These are phyloP conservation scores for Pleurotus tuoliensis DNA, from an alignment of 768 basidiomycete genomes.

Conservation along the genomic window DNA sequence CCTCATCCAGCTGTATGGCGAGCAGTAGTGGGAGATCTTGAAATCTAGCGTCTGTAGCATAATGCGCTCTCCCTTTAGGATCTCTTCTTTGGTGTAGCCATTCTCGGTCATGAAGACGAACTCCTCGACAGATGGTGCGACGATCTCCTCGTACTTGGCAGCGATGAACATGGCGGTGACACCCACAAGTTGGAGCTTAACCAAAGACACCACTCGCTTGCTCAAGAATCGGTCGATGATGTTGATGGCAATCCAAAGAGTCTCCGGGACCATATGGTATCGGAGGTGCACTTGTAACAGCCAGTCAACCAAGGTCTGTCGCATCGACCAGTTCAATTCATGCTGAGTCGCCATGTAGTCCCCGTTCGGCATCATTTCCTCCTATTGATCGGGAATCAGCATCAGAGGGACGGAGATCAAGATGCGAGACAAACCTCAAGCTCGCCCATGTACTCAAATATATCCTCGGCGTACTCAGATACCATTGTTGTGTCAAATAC, in stretches of 20 bases:
- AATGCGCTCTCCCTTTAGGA: constrained; percentile 96
- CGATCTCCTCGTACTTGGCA: constrained; percentile 98
- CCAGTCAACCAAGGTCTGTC: constrained; percentile 97
- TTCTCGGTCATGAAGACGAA: constrained; percentile 98
- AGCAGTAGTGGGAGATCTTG: constrained; percentile 94
- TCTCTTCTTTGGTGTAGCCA: constrained; percentile 91
- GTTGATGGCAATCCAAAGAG: constrained; percentile 98
- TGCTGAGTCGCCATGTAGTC: constrained; percentile 93
- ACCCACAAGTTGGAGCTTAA: constrained; percentile 94
- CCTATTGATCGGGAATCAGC: constrained; percentile 37
- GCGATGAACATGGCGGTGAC: constrained; percentile 99
- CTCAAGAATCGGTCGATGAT: constrained; percentile 92
- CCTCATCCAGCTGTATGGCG: constrained; percentile 98
- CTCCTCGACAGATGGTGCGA: constrained; percentile 96
- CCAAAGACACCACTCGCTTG: constrained; percentile 79
- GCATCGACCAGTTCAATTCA: constrained; percentile 93
- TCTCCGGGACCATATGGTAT: constrained; percentile 99
- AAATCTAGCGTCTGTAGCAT: constrained; percentile 95
- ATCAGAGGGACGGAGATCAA: background rate
- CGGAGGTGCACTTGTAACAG: constrained; percentile 94
- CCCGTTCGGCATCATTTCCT: constrained; percentile 83
- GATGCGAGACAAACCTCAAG: constrained; percentile 65
- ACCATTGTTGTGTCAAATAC: constrained; percentile 91
- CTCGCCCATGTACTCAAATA: constrained; percentile 93
- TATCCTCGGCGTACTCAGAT: constrained; percentile 97